Conservation (phyloP, 1,284 basidiomycete genomes). For the Tylopilus sp. region DNA sequence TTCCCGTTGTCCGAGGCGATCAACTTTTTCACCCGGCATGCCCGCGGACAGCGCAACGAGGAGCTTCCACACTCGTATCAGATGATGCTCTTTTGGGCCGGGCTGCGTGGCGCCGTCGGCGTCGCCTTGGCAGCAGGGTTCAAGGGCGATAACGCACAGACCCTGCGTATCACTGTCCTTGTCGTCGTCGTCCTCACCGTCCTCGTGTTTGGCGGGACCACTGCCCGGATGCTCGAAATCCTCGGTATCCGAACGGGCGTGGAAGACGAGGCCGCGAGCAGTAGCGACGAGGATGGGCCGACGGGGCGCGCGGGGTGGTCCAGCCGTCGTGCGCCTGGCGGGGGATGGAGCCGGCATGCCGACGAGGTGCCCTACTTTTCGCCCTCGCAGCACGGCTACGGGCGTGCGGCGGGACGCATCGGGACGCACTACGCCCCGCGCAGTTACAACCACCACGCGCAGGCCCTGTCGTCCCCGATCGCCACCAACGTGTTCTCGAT, state of each 20-base stretch:
- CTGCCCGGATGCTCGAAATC: conserved; percentile 94
- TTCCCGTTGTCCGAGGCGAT: conserved; percentile 96
- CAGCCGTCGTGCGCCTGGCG: conserved; percentile 24
- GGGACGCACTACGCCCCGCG: conserved; percentile 52
- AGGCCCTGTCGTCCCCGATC: conserved; percentile 34
- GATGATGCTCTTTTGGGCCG: conserved; percentile 99
- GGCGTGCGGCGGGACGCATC: conserved; percentile 42
- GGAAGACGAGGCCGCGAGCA: conserved; percentile 84
- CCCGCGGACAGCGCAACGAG: conserved; percentile 80
- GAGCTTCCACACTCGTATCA: conserved; percentile 95
- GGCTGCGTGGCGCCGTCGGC: conserved; percentile 92
- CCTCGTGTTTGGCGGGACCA: conserved; percentile 94
- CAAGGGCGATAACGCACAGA: conserved; percentile 87
- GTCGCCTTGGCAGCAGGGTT: conserved; percentile 97
- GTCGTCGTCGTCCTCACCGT: conserved; percentile 96
- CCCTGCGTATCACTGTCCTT: conserved; percentile 90
- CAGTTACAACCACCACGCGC: conserved; percentile 61
- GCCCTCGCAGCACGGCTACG: conserved; percentile 37
- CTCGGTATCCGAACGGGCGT: conserved; percentile 96
- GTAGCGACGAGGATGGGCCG: conserved; percentile 69
- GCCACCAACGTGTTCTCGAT: conserved; percentile 50
- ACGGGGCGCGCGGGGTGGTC: conserved; percentile 32
- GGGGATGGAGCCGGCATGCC: conserved; percentile 42
- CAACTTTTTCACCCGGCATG: conserved; percentile 86
- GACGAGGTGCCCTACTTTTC: conserved; percentile 46